Evolutionary conservation across 2,329 filamentous ascomycete genomes (phyloP).

Genomic region (Fusarium sp.): DNA sequence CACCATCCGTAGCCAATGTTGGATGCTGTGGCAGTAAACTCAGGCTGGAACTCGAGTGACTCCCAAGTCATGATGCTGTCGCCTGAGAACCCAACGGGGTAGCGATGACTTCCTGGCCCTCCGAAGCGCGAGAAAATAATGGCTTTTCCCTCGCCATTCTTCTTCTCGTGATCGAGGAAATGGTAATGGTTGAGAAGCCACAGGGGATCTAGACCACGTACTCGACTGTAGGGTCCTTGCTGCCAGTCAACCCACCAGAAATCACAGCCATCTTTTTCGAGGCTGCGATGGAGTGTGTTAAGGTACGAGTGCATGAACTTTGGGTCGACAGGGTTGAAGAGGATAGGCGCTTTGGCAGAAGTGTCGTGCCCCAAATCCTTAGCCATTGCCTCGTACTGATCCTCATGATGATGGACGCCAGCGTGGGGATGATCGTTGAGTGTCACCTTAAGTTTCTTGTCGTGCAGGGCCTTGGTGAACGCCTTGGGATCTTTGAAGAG

Average conservation of each 20-base stretch:
- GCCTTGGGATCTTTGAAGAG: conserved; percentile 65
- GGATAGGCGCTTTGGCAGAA: conserved; percentile 63
- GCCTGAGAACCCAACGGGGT: conserved; percentile 76
- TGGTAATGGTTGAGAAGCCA: conserved; percentile 78
- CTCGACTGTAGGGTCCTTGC: conserved; percentile 68
- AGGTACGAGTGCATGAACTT: conserved; percentile 73
- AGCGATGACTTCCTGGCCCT: conserved; percentile 74
- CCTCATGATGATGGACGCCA: conserved; percentile 70
- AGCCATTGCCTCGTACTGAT: conserved; percentile 69
- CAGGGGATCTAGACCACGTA: conserved; percentile 73
- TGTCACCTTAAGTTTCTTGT: conserved; percentile 67
- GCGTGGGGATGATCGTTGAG: conserved; percentile 75
- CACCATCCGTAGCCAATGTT: conserved; percentile 80
- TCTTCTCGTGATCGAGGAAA: conserved; percentile 65
- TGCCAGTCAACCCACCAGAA: conserved; percentile 82
- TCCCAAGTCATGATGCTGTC: conserved; percentile 73
- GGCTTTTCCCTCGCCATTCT: conserved; percentile 55
- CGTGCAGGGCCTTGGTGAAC: conserved; percentile 67
- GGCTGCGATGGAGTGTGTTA: conserved; percentile 67
- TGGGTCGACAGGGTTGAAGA: conserved; percentile 69
- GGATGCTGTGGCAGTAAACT: conserved; percentile 76
- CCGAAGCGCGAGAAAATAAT: conserved; percentile 74
- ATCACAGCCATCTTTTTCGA: conserved; percentile 71
- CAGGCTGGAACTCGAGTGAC: conserved; percentile 74
- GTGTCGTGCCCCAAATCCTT: conserved; percentile 67